Base-by-base conservation (phyloP, 176 grass and related monocot species). In the Eleusine indica region DNA sequence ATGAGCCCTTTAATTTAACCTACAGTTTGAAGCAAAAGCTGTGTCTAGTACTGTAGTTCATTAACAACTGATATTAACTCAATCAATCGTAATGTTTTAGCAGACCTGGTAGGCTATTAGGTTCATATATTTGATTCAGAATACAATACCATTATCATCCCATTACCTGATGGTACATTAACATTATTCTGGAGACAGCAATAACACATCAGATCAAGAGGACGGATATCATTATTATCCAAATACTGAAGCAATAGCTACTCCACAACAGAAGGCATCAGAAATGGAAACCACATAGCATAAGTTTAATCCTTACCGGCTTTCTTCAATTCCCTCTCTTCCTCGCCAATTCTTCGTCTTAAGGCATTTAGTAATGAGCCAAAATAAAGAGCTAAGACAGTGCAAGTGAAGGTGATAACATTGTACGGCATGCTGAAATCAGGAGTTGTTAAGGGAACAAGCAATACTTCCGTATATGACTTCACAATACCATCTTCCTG, bases 351-450 rank as follows among this genome's bases (percentile, higher is more conserved):
- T 58, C 96, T 87, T 80, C 93, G 88, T 73, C 96, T 89, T 77
- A 98, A 77, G 70, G 89, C 91, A 90, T 98, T 98, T 30, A 98
- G 86, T 74, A 98, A 86, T 66, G 93, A 98, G 8, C 96, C 93
- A 47, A 98, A 94, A 88, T 95, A 98, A 71, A 98, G 86, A 77
- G 96, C 96, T 74, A 98, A 82, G 22, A 98, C 93, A 39, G 93
- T 98, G 83, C 96, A 95, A 16, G 96, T 95, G 67, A 98, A 98
- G 53, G 96, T 98, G 81, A 98, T 98, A 83, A 99, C 93, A 94
- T 99, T 99, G 78, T 99, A 99, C 18, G 96, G 96, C 96, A 99
- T 99, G 75, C 96, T 99, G 80, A 99, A 99, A 94, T 99, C 96
- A 85, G 96, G 96, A 66, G 96, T 98, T 72, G 96, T 98, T 66